Percentiles rank a stretch among this genome's conserved stretches.
These are phyloP conservation scores for Clavariopsis aquatica DNA, from an alignment of 495 filamentous ascomycete genomes.

Conservation along the genomic window DNA sequence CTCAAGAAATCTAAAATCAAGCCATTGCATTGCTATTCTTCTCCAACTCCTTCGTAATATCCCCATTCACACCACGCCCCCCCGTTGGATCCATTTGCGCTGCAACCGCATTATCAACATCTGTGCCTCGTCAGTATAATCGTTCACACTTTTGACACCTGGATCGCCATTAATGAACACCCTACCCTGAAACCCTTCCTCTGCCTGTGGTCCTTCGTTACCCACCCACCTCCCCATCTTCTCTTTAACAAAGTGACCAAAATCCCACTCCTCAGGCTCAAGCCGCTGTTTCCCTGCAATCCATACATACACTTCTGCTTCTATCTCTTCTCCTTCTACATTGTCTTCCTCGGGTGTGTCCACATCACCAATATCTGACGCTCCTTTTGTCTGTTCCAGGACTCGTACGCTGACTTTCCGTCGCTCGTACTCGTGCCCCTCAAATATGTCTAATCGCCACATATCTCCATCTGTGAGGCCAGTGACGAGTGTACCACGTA, in stretches of 20 bases:
- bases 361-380: constrained; percentile 31
- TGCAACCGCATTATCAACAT: constrained; percentile 45
- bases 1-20: no score
- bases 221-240: constrained; percentile 43
- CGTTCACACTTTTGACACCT: background rate
- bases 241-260: constrained; percentile 48
- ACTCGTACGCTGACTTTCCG: constrained; percentile 53
- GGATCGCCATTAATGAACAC: constrained; percentile 26
- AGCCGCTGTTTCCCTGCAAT: constrained; percentile 49
- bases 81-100: constrained; percentile 43
- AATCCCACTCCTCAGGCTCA: constrained; percentile 78
- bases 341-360: constrained; percentile 65
- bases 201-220: constrained; percentile 43
- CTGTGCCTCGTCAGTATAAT: constrained; percentile 34
- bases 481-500: constrained; percentile 76
- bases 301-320: constrained; percentile 79
- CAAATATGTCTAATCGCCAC: constrained; percentile 75
- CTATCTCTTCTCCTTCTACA: constrained; percentile 69
- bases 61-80: constrained; percentile 44
- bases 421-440: constrained; percentile 74
- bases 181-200: constrained; percentile 41
- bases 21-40: constrained; percentile 30
- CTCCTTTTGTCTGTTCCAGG: constrained; percentile 38
- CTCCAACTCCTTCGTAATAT: constrained; percentile 41
- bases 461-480: constrained; percentile 79